These are phyloP conservation scores for Hyaloscypha finlandica DNA, from an alignment of 495 filamentous ascomycete species.

Conservation along the genomic window DNA sequence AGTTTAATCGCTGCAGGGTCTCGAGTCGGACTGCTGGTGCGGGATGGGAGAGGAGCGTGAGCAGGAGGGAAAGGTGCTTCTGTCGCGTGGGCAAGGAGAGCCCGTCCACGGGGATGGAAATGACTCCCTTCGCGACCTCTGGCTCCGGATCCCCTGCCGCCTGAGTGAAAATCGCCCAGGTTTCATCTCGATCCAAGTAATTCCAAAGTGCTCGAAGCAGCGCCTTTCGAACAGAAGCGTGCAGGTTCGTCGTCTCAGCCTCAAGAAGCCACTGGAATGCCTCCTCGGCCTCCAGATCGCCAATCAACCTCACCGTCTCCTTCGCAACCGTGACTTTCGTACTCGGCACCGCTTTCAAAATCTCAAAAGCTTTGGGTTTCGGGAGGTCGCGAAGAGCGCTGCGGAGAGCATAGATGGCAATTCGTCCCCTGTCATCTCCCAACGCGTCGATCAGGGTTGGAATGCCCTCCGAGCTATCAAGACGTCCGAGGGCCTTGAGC, in stretches of 20 bases:
- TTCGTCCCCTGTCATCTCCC: conserved; percentile 5
- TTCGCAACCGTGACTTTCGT: conserved; percentile 16
- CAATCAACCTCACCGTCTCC: conserved; percentile 11
- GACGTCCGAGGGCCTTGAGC: not conserved
- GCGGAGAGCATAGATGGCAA: conserved; percentile 15
- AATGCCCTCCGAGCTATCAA: not conserved
- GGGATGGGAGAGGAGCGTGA: not conserved
- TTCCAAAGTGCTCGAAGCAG: conserved; percentile 2
- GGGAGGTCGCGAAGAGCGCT: not conserved
- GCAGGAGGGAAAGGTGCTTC: not conserved
- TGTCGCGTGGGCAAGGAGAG: not conserved
- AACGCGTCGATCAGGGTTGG: conserved; percentile 9
- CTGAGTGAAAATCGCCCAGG: conserved; percentile 1
- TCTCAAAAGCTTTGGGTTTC: not conserved
- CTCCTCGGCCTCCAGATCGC: conserved; percentile 7
- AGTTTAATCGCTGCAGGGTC: not conserved
- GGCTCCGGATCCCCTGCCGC: not conserved
- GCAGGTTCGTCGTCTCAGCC: not conserved
- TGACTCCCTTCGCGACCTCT: conserved; percentile 5
- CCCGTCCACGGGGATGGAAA: not conserved
- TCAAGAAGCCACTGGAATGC: conserved; percentile 9
- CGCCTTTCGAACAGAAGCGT: conserved; percentile 6
- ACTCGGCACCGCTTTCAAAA: conserved; percentile 1
- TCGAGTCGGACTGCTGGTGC: not conserved
- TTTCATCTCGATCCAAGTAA: conserved; percentile 6